Conservation (phyloP, 2,329 filamentous ascomycete genomes). For the Didymella segeticola region DNA sequence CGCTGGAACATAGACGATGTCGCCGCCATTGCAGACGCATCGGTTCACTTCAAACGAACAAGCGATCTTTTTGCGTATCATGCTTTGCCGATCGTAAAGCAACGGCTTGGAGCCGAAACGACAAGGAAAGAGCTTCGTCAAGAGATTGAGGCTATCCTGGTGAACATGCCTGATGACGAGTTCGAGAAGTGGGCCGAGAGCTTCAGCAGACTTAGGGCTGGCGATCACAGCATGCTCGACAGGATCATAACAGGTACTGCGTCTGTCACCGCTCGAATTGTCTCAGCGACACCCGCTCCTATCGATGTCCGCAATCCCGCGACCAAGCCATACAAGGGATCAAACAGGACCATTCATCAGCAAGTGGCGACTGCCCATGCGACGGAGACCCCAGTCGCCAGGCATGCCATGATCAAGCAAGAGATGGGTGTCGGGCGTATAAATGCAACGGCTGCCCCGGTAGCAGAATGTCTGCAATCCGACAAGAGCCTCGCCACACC, state of each 20-base stretch:
- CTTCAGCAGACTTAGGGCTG: conserved; percentile 22
- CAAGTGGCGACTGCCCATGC: no score
- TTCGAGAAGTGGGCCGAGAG: conserved; percentile 25
- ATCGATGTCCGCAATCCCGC: no score
- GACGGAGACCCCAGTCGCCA: no score
- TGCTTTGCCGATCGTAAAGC: conserved; percentile 24
- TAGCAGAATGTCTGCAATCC: no score
- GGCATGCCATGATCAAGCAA: no score
- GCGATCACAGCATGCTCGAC: conserved; percentile 31
- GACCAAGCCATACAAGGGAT: no score
- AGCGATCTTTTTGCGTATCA: conserved; percentile 38
- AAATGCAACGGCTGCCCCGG: no score
- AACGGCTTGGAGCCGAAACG: conserved; percentile 16
- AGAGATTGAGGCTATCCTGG: conserved; percentile 23
- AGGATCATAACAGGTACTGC: neutral
- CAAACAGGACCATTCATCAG: no score
- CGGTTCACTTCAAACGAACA: conserved; percentile 18
- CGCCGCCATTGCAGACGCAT: conserved; percentile 3
- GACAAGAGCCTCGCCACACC: no score
- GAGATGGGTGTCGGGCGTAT: no score
- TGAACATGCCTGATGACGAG: conserved; percentile 14
- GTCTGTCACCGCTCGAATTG: neutral
- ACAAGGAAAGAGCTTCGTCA: conserved; percentile 16
- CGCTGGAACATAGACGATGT: conserved; percentile 29
- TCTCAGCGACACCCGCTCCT: no score